Percentiles rank a stretch among this genome's conserved stretches.
These are phyloP conservation scores for Diplogelasinospora grovesii DNA, from an alignment of 495 filamentous ascomycete species.

Conservation along the genomic window DNA sequence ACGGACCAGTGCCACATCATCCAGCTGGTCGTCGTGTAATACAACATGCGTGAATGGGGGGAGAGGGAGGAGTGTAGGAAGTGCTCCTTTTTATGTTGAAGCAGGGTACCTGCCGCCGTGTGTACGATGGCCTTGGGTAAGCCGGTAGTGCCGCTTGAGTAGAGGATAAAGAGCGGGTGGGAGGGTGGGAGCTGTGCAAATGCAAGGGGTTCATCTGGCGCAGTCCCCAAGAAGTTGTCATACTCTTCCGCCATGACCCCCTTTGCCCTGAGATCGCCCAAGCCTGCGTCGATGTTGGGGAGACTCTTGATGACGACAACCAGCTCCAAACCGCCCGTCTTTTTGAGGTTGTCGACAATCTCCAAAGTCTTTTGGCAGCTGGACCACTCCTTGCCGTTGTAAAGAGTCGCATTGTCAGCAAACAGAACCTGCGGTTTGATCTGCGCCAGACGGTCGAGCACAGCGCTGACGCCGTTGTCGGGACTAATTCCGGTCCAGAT, in stretches of 20 bases:
- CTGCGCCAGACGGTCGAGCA: slow-evolving; percentile 76
- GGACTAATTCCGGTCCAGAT: slow-evolving; percentile 87
- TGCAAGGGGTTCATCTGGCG: slow-evolving; percentile 39
- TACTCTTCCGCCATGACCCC: slow-evolving; percentile 46
- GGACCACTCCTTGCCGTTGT: slow-evolving; percentile 80
- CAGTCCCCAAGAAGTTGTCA: slow-evolving; percentile 20
- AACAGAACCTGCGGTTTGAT: slow-evolving; percentile 76
- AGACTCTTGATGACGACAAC: slow-evolving; percentile 68
- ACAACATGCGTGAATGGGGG: slow-evolving; percentile 46
- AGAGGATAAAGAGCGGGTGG: slow-evolving; percentile 85
- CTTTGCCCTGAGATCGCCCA: slow-evolving; percentile 37
- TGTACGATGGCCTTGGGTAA: slow-evolving; percentile 91
- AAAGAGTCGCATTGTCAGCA: slow-evolving; percentile 77
- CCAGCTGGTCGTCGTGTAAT: slow-evolving; percentile 87
- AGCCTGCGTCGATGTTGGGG: slow-evolving; percentile 38
- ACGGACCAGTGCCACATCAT: slow-evolving; percentile 99
- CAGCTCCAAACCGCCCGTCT: slow-evolving; percentile 48
- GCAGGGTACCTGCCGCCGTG: slow-evolving; percentile 75
- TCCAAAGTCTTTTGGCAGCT: slow-evolving; percentile 65
- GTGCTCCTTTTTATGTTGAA: slow-evolving; percentile 95
- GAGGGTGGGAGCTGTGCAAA: slow-evolving; percentile 74
- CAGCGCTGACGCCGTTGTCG: slow-evolving; percentile 64
- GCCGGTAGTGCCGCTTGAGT: slow-evolving; percentile 82
- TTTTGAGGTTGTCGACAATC: slow-evolving; percentile 56
- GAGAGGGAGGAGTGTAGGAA: slow-evolving; percentile 71